Evolutionary conservation across 192 early-diverging fungal species (phyloP), one percentile per base, ranked within the genome.

Genomic region (Helicostylum pulchrum): DNA sequence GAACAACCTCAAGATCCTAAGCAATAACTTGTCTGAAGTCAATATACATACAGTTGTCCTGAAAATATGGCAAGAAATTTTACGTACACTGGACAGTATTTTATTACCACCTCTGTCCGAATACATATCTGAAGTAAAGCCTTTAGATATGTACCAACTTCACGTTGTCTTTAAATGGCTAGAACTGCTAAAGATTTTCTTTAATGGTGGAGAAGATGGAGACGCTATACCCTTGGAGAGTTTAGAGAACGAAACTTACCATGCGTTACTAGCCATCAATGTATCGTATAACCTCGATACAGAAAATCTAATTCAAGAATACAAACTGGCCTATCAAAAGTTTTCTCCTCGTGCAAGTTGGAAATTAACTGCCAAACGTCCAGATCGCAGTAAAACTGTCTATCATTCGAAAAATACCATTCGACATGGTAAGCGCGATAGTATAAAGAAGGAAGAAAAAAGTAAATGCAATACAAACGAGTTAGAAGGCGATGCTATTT

Each of bases 31-130:
- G 14, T 83, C 86, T 30, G 81, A 85, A 21, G 75, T 78, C n/a
- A 83, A 86, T n/a, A 83, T 90, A 56, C 79, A 81, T 21, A 76
- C 80, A 59, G 84, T 90, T 8, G 82, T 91, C 26, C 63, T 74
- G 20, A 83, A 78, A 58, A 78, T 90, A 23, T 93, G 91, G 91
- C 80, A 82, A 53, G 88, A 91, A 58, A 87, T 88, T 6, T 71
- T 90, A n/a, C 61, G 75, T 12, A 72, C 81, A 2, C 68, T 91
- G 44, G 90, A 93, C 59, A 81, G 81, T 57, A 70, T 91, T 2
- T 65, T 93, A 31, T 67, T 91, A 55, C 91, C 91, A 1, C 90
- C 90, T 1, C 76, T 88, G 14, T 86, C 70, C 46, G 88, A 64
- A 15, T 70, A 62, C 51, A 73, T 75, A 61, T 88, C 80, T 46